phyloP scores from a whole-genome alignment of 257 asterid species.

The Vinca minor region DNA sequence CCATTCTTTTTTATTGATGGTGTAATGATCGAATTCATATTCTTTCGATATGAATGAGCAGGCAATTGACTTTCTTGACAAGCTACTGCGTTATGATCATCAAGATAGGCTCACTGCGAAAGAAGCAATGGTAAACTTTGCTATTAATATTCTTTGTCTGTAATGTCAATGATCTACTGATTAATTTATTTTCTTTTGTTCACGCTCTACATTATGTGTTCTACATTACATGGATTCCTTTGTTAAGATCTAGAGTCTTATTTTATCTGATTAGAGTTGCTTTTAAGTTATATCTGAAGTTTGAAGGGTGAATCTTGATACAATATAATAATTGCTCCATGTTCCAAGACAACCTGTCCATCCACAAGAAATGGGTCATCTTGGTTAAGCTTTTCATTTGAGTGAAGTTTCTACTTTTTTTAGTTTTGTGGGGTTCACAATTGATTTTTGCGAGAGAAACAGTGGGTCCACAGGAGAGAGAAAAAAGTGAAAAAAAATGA shows the following conservation, averaged over 20 bases:
- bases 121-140: slow-evolving; percentile 30
- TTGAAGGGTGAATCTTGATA: no score
- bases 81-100: slow-evolving; percentile 38
- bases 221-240: background rate
- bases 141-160: background rate
- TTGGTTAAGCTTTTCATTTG: no score
- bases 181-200: background rate
- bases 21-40: background rate
- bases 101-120: slow-evolving; percentile 37
- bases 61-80: slow-evolving; percentile 40
- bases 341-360: background rate
- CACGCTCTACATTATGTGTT: background rate
- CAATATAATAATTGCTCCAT: no score
- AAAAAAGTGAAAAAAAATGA: no score
- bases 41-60: slow-evolving; percentile 13
- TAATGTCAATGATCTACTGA: background rate
- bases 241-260: background rate
- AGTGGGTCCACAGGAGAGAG: no score
- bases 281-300: background rate
- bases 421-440: no score
- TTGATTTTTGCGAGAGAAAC: no score
- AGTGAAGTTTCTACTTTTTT: no score
- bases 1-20: background rate
- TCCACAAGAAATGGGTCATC: no score
- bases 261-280: background rate